Evolutionary conservation across 495 filamentous ascomycete species (phyloP).

Genomic region (Wilcoxina mikolae): DNA sequence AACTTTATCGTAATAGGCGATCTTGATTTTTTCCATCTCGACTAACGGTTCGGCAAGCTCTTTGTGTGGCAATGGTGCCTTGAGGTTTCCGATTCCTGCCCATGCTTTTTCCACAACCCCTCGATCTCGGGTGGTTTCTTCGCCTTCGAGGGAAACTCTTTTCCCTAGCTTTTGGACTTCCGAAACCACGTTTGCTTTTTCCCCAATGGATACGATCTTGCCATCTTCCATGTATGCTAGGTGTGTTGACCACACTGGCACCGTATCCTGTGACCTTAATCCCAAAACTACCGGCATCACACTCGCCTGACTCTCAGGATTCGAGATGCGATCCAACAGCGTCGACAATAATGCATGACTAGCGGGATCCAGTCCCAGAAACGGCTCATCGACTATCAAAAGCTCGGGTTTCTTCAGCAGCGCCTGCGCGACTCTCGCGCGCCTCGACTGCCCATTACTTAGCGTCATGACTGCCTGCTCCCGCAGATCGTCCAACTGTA

Average conservation of each 20-base stretch:
- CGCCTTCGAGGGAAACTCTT: constrained; percentile 7
- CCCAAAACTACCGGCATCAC: constrained; percentile 64
- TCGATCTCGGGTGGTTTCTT: constrained; percentile 24
- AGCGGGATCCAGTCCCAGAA: constrained; percentile 88
- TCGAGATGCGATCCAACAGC: constrained; percentile 44
- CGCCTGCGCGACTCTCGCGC: constrained; percentile 76
- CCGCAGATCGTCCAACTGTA: constrained; percentile 50
- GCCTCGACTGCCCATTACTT: constrained; percentile 81
- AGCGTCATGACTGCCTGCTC: constrained; percentile 71
- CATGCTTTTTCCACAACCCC: constrained; percentile 21
- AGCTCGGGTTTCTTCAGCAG: constrained; percentile 64
- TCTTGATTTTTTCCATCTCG: constrained; percentile 67
- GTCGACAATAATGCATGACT: constrained; percentile 53
- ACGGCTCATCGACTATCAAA: constrained; percentile 80
- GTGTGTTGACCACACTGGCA: constrained; percentile 86
- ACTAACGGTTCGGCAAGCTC: constrained; percentile 47
- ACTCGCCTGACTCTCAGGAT: constrained; percentile 31
- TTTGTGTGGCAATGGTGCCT: constrained; percentile 2
- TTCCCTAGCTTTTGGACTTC: constrained; percentile 34
- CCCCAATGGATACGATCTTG: constrained; percentile 42
- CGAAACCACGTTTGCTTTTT: constrained; percentile 39
- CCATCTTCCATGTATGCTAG: constrained; percentile 50
- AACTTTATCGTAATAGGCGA: constrained; percentile 62
- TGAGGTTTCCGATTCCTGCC: constrained; percentile 27
- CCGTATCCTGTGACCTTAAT: constrained; percentile 64